Conservation (phyloP, 2,329 filamentous ascomycete genomes). For the Cercospora citrullina region DNA sequence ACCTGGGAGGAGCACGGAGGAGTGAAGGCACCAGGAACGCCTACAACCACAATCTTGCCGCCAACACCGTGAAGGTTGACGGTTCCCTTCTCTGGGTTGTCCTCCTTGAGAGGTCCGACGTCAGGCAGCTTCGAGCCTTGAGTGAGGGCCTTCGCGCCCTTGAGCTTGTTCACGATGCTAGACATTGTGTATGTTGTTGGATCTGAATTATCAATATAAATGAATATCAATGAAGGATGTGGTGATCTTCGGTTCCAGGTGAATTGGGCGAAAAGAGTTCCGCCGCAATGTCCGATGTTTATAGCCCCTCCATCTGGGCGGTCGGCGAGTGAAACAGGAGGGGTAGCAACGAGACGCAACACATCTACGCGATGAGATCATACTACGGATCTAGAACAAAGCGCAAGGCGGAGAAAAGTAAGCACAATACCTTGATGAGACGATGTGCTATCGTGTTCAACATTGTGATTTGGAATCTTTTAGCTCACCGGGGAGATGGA, state of each 20-base stretch:
- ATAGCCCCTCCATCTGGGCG: background rate
- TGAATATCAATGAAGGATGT: background rate
- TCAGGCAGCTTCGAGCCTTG: conserved; percentile 29
- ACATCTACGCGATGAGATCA: conserved; percentile 1
- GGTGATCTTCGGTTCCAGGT: background rate
- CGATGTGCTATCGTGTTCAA: background rate
- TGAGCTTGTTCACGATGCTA: conserved; percentile 29
- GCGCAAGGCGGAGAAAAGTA: background rate
- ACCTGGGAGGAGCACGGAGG: conserved; percentile 35
- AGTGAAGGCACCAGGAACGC: conserved; percentile 34
- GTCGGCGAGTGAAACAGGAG: background rate
- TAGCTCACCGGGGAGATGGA: background rate
- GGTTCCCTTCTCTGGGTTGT: conserved; percentile 30
- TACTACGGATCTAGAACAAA: conserved; percentile 4
- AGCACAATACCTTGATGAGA: background rate
- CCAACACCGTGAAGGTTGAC: conserved; percentile 29
- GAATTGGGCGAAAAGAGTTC: background rate
- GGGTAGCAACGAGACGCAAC: conserved; percentile 1
- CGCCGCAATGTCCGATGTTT: conserved; percentile 1
- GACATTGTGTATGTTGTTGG: conserved; percentile 13
- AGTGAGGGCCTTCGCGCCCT: conserved; percentile 27
- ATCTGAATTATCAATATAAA: background rate
- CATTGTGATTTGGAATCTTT: conserved; percentile 2
- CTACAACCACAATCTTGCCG: conserved; percentile 33
- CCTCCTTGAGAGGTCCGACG: conserved; percentile 28